Base-by-base conservation (phyloP, 2,329 filamentous ascomycete genomes). In the Alternaria brassicicola region DNA sequence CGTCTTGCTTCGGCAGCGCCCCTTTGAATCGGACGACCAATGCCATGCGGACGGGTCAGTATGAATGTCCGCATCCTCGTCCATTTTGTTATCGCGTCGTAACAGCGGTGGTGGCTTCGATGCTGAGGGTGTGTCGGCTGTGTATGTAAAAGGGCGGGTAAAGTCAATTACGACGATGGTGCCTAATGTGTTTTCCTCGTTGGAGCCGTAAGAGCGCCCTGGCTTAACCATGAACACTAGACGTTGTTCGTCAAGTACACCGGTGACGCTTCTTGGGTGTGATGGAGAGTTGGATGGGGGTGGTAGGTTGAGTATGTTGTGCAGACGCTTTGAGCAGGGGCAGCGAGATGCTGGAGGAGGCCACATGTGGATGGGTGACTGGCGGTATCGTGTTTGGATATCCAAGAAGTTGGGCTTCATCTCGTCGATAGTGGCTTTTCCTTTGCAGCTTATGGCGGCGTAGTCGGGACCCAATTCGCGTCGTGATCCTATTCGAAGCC, bases 401-500 rank as follows among this genome's bases (percentile, higher is more conserved):
- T 69, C 63, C 23, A 57, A 48, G 38, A 62, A 62, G 0, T 7
- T 31, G 1, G 54, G 42, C n/a, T 33, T 33, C 13, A 45, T 45
- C 9, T 55, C 36, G 12, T 60, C 23, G 30, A 52, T 45, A n/a
- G 52, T 46, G 12, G 51, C 23, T 50, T 57, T 61, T n/a, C 46
- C 55, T 26, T 65, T 62, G 23, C 17, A 4, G 15, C 48, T 41
- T 15, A 8, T 21, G 26, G 23, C 35, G n/a, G 21, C 19, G 17
- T 26, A n/a, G 15, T 65, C 31, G 56, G 52, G 61, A 9, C 78
- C 72, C 23, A 74, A 75, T 7, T 74, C 63, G 15, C 71, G 76
- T 38, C 84, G 78, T 28, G 81, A 78, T 3, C 82, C 82, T 9
- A 84, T 76, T 25, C 84, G 80, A 4, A 90, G 75, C 4, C 83